Evolutionary conservation across 2,329 filamentous ascomycete genomes (phyloP).

Genomic region (Talaromyces sp.): DNA sequence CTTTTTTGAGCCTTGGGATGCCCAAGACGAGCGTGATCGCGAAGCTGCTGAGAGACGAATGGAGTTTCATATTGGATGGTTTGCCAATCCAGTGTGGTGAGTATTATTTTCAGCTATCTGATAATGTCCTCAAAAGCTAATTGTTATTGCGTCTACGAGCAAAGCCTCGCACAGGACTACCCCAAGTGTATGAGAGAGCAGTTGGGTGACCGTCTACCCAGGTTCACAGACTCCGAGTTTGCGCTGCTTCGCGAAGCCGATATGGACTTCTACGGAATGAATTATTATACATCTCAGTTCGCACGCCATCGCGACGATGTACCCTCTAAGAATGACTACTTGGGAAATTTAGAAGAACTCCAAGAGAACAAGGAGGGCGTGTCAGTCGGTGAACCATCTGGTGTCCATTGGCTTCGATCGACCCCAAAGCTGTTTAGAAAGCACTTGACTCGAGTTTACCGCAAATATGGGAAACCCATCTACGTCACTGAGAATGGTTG

Average conservation of each 20-base stretch:
- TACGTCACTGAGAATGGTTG: slow-evolving; percentile 32
- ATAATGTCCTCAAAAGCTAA: background rate
- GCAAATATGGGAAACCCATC: slow-evolving; percentile 25
- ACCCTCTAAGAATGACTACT: slow-evolving; percentile 21
- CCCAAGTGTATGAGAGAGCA: slow-evolving; percentile 23
- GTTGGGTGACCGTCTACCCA: slow-evolving; percentile 23
- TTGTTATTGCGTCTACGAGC: background rate
- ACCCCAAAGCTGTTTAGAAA: slow-evolving; percentile 24
- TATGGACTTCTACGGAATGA: slow-evolving; percentile 29
- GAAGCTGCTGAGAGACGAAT: slow-evolving; percentile 26
- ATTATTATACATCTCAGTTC: slow-evolving; percentile 19
- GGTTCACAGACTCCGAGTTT: slow-evolving; percentile 22
- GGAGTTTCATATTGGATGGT: slow-evolving; percentile 29
- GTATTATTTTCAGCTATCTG: background rate
- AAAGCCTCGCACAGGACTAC: slow-evolving; percentile 22
- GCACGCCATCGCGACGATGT: background rate
- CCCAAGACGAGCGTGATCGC: slow-evolving; percentile 20
- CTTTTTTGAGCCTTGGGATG: slow-evolving; percentile 27
- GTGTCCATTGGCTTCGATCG: slow-evolving; percentile 7
- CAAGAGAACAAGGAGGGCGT: slow-evolving; percentile 24
- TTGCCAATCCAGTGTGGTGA: slow-evolving; percentile 25
- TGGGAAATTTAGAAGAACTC: slow-evolving; percentile 24
- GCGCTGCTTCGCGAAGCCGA: slow-evolving; percentile 21
- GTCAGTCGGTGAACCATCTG: slow-evolving; percentile 24
- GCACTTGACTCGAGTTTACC: slow-evolving; percentile 25